Evolutionary conservation across 257 asterid species (phyloP).

Genomic region (Nicotiana obtusifolia): DNA sequence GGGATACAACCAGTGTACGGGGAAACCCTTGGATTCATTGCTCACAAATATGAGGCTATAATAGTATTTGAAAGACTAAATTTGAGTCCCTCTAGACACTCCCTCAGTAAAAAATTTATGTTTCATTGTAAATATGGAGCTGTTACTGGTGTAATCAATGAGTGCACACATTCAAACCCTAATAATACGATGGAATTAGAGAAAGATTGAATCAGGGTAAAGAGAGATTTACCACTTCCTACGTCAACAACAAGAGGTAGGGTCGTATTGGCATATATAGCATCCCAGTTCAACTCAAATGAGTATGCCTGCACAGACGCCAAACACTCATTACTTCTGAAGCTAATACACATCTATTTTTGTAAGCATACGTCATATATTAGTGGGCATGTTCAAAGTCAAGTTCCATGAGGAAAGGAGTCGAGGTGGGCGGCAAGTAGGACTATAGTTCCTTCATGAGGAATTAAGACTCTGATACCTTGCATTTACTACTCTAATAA

Average conservation of each 20-base stretch:
- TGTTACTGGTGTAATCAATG: neutral
- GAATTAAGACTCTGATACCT: neutral
- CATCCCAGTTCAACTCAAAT: slow-evolving; percentile 60
- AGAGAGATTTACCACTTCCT: slow-evolving; percentile 71
- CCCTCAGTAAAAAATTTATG: neutral
- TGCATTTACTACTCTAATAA: neutral
- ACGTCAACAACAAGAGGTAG: slow-evolving; percentile 76
- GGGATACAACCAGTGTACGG: neutral
- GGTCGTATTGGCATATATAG: slow-evolving; percentile 46
- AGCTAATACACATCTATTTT: neutral
- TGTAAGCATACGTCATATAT: neutral
- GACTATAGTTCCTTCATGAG: neutral
- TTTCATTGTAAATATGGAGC: neutral
- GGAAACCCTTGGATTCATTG: neutral
- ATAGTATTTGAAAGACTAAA: neutral
- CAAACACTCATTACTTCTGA: neutral
- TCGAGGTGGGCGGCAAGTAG: neutral
- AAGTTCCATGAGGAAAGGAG: neutral
- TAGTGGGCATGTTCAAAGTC: neutral
- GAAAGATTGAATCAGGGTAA: neutral
- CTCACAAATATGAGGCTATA: neutral
- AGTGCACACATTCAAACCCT: neutral
- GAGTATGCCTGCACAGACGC: slow-evolving; percentile 65
- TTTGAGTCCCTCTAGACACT: neutral
- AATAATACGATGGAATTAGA: neutral